A percentile compares a stretch with the other conserved stretches of the same genome.
phyloP scores from a whole-genome alignment of 306 rosid genomes.

The Inga oerstediana region DNA sequence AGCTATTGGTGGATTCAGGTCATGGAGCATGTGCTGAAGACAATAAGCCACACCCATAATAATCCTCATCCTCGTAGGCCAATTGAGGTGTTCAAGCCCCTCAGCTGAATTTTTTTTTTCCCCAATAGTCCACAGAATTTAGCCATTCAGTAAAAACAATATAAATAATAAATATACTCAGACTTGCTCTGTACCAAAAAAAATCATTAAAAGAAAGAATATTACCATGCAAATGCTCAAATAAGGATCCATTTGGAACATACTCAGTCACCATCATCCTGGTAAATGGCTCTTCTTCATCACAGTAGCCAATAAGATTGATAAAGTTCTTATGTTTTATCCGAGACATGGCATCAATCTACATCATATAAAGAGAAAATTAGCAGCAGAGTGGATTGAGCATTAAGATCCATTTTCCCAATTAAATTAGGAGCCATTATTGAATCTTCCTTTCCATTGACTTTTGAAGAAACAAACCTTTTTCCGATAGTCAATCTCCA shows the following conservation, averaged over 20 bases:
- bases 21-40: conserved; percentile 92
- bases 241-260: conserved; percentile 85
- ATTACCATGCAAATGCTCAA: conserved; percentile 86
- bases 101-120: conserved; percentile 41
- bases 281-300: conserved; percentile 83
- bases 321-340: conserved; percentile 90
- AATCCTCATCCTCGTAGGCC: conserved; percentile 80
- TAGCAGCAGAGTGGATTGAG: conserved; percentile 3
- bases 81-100: conserved; percentile 79
- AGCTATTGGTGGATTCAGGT: conserved; percentile 75
- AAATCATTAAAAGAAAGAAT: conserved; percentile 9
- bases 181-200: neutral
- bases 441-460: conserved; percentile 8
- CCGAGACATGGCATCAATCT: conserved; percentile 83
- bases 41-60: conserved; percentile 91
- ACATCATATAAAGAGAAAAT: conserved; percentile 28
- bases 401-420: neutral
- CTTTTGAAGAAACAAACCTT: conserved; percentile 53
- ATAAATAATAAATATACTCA: conserved; percentile 10
- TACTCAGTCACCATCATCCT: conserved; percentile 96
- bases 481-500: conserved; percentile 64
- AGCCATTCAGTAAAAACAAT: conserved; percentile 1
- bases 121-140: neutral
- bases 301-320: conserved; percentile 91
- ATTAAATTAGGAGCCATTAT: neutral